Conservation (phyloP, 768 basidiomycete species). For the Rhodotorula paludigena region DNA sequence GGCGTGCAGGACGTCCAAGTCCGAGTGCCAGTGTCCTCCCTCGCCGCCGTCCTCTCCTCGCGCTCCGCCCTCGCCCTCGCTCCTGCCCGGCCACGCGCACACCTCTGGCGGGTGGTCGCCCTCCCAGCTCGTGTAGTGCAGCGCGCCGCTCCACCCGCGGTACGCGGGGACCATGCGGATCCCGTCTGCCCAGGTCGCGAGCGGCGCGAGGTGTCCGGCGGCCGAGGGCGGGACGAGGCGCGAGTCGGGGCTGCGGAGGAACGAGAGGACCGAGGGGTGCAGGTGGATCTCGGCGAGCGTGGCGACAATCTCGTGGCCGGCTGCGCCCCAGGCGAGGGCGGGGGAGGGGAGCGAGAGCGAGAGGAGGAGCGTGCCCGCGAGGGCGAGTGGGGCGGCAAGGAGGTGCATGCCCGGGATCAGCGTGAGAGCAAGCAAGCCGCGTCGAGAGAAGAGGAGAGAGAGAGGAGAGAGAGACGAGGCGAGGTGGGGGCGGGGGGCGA, state of each 20-base stretch:
- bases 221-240: slow-evolving; percentile 59
- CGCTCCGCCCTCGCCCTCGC: slow-evolving; percentile 35
- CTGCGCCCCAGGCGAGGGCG: slow-evolving; percentile 30
- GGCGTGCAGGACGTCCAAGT: slow-evolving; percentile 67
- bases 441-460: neutral
- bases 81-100: slow-evolving; percentile 52
- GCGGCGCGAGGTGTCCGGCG: slow-evolving; percentile 70
- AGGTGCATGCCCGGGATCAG: neutral
- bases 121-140: slow-evolving; percentile 29
- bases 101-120: slow-evolving; percentile 56
- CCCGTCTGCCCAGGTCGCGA: slow-evolving; percentile 85
- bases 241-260: slow-evolving; percentile 47
- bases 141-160: slow-evolving; percentile 23
- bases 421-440: neutral
- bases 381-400: neutral
- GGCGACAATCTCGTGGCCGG: slow-evolving; percentile 79
- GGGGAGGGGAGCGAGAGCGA: neutral
- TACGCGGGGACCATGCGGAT: slow-evolving; percentile 46
- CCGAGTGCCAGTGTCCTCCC: slow-evolving; percentile 57
- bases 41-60: slow-evolving; percentile 12
- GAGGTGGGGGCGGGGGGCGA: too few relatives aligned
- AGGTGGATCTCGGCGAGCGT: slow-evolving; percentile 92
- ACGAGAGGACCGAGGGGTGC: slow-evolving; percentile 58
- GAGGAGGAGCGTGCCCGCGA: neutral
- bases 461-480: neutral